phyloP scores from a whole-genome alignment of 2,329 filamentous ascomycete genomes.

The Nemania diffusa region DNA sequence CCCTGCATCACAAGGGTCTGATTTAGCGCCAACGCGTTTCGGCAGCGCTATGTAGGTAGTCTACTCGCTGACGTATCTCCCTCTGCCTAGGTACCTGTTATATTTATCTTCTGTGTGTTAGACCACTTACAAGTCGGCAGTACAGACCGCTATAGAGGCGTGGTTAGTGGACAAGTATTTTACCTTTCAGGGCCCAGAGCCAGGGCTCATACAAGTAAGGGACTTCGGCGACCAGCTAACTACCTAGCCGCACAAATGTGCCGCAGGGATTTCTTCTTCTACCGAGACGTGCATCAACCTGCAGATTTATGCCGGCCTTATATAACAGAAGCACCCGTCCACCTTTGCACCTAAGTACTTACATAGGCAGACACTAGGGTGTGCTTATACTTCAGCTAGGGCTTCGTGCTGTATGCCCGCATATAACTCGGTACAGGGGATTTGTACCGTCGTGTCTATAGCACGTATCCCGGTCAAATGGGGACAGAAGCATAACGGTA shows the following conservation, averaged over 20 bases:
- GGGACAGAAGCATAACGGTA: neutral
- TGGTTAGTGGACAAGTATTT: neutral
- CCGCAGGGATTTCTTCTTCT: slow-evolving; percentile 35
- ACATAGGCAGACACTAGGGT: slow-evolving; percentile 11
- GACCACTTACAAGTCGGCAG: too few species aligned
- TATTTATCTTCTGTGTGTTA: too few species aligned
- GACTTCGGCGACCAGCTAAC: slow-evolving; percentile 2
- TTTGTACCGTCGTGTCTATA: neutral
- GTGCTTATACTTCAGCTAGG: slow-evolving; percentile 23
- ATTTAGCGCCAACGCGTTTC: neutral
- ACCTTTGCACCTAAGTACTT: neutral
- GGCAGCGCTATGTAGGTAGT: neutral
- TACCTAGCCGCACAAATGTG: slow-evolving; percentile 1
- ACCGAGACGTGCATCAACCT: slow-evolving; percentile 41
- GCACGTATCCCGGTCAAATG: neutral
- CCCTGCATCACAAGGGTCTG: slow-evolving; percentile 7
- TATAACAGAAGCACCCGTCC: neutral
- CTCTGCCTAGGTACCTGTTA: too few species aligned
- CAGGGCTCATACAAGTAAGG: neutral
- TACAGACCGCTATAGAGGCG: neutral
- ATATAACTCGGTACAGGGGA: neutral
- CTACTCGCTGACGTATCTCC: too few species aligned
- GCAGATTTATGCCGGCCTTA: slow-evolving; percentile 34
- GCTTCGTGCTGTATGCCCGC: slow-evolving; percentile 17
- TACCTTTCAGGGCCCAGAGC: neutral